Evolutionary conservation across 805 yeast species (phyloP).

Genomic region (Zygotorulaspora sp.): DNA sequence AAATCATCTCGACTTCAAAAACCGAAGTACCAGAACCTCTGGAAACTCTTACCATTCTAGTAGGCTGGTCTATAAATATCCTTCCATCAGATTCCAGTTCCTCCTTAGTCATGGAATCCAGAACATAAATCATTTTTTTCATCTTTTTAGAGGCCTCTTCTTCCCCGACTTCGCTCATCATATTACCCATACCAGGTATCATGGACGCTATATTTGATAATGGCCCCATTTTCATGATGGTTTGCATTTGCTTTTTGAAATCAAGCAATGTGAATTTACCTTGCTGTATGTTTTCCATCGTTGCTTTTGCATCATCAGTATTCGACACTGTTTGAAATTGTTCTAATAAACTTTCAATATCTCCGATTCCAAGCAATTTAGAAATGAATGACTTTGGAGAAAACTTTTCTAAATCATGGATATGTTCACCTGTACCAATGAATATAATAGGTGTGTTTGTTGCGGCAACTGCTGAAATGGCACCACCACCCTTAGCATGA

Average conservation of each 20-base stretch:
- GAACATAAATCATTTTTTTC: constrained; percentile 81
- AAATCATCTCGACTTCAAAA: constrained; percentile 86
- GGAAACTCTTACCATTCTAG: constrained; percentile 84
- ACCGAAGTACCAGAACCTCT: constrained; percentile 92
- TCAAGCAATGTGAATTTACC: constrained; percentile 92
- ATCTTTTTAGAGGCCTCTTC: constrained; percentile 82
- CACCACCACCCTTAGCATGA: constrained; percentile 99
- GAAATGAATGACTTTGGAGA: constrained; percentile 86
- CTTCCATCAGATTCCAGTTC: constrained; percentile 90
- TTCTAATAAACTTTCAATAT: constrained; percentile 88
- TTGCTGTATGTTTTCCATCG: constrained; percentile 87
- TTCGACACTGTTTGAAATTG: constrained; percentile 72
- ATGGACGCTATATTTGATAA: constrained; percentile 87
- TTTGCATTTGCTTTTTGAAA: constrained; percentile 90
- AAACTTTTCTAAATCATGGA: constrained; percentile 85
- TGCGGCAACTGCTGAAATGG: constrained; percentile 96
- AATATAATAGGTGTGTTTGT: constrained; percentile 92
- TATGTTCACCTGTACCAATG: constrained; percentile 98
- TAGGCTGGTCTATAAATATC: constrained; percentile 72
- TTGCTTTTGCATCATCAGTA: constrained; percentile 82
- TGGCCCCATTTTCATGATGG: constrained; percentile 96
- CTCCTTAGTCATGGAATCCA: constrained; percentile 93
- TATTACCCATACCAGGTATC: constrained; percentile 88
- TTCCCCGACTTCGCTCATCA: constrained; percentile 85
- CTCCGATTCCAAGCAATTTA: constrained; percentile 93